A percentile compares a stretch with the other conserved stretches of the same genome.
phyloP scores from a whole-genome alignment of 1,139 yeast genomes.

The Candida gigantensis region DNA sequence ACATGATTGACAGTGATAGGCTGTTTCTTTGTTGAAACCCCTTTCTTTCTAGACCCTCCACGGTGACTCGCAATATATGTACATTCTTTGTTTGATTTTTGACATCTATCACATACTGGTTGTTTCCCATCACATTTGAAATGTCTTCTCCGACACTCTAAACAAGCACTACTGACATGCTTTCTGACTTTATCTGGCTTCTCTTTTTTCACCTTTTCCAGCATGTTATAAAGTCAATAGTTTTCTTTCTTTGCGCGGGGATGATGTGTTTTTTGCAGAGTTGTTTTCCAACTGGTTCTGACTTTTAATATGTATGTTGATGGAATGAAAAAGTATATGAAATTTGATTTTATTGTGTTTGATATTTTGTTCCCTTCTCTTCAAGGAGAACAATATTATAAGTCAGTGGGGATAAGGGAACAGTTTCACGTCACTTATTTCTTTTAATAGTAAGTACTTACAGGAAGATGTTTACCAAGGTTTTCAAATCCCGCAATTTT shows the following conservation, averaged over 20 bases:
- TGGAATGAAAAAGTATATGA: too few relatives aligned
- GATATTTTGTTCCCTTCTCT: too few relatives aligned
- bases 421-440: too few relatives aligned
- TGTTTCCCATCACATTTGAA: constrained; percentile 48
- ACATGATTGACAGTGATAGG: constrained; percentile 12
- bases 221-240: too few relatives aligned
- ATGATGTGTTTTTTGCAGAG: neutral
- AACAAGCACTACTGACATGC: constrained; percentile 39
- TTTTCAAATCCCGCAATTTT: too few relatives aligned
- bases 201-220: constrained; percentile 4
- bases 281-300: too few relatives aligned
- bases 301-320: too few relatives aligned
- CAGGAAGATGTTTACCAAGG: too few relatives aligned
- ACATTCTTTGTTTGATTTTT: constrained; percentile 32
- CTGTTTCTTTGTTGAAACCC: constrained; percentile 26
- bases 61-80: constrained; percentile 50
- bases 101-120: constrained; percentile 47
- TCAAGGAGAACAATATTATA: too few relatives aligned
- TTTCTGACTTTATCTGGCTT: constrained; percentile 14
- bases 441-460: too few relatives aligned
- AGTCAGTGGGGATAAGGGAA: too few relatives aligned
- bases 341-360: too few relatives aligned
- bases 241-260: neutral
- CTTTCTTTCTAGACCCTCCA: constrained; percentile 53
- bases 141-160: constrained; percentile 51